phyloP scores from a whole-genome alignment of 208 protist genomes.

The Acanthamoeba healyi region DNA sequence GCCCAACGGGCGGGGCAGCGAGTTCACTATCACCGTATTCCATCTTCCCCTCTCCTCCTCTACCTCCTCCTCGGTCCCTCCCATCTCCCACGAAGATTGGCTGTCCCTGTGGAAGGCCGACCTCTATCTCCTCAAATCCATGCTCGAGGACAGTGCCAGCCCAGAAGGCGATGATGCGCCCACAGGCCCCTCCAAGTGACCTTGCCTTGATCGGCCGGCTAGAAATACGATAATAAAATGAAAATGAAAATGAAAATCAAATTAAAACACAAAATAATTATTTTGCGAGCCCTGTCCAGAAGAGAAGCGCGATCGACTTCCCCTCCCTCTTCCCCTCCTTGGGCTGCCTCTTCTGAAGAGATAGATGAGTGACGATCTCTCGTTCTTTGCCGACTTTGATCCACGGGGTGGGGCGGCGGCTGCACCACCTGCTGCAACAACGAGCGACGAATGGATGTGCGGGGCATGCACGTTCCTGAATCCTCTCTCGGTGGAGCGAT shows the following conservation, averaged over 20 bases:
- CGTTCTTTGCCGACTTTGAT: constrained; percentile 37
- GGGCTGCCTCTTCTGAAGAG: too few species aligned
- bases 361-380: constrained; percentile 15
- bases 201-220: too few species aligned
- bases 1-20: constrained; percentile 10
- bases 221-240: background rate
- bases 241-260: background rate
- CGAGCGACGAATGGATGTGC: constrained; percentile 18
- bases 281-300: background rate
- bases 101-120: constrained; percentile 27
- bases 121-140: constrained; percentile 30
- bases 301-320: background rate
- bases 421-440: background rate
- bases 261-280: background rate
- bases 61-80: background rate
- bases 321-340: too few species aligned
- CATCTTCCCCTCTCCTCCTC: background rate
- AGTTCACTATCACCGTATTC: constrained; percentile 28
- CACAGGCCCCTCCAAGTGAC: background rate
- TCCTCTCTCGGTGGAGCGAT: background rate
- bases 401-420: background rate
- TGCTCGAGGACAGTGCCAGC: constrained; percentile 1
- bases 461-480: constrained; percentile 32
- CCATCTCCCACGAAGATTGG: background rate
- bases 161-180: background rate